These are phyloP conservation scores for Fusarium concolor DNA, from an alignment of 2,329 filamentous ascomycete genomes.

Conservation along the genomic window DNA sequence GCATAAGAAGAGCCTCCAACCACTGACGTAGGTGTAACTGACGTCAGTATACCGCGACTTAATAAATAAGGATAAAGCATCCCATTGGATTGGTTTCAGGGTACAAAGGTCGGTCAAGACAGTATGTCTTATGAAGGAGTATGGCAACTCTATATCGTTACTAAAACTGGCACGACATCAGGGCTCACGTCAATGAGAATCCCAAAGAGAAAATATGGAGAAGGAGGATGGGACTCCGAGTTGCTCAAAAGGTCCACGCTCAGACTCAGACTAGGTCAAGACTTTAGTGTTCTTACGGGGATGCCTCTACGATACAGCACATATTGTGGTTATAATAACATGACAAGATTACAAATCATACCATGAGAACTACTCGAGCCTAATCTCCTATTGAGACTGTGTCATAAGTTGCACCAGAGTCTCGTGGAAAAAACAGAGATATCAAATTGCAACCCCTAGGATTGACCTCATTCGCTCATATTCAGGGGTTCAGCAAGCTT, in stretches of 20 bases:
- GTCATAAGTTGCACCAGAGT: background rate
- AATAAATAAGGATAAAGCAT: background rate
- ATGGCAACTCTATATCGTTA: background rate
- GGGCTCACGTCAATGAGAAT: background rate
- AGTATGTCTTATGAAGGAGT: background rate
- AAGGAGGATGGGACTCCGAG: slow-evolving; percentile 18
- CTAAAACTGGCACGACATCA: background rate
- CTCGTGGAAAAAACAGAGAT: background rate
- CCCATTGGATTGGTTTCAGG: background rate
- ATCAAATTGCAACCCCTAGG: background rate
- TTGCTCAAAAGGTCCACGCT: slow-evolving; percentile 27
- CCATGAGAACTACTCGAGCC: background rate
- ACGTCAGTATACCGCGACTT: slow-evolving; percentile 20
- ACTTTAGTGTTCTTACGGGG: background rate
- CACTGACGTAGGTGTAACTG: slow-evolving; percentile 35
- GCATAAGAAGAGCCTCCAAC: background rate
- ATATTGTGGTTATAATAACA: background rate
- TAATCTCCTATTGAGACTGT: background rate
- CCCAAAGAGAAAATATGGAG: slow-evolving; percentile 28
- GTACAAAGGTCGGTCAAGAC: background rate
- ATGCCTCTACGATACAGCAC: background rate
- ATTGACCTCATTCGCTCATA: background rate
- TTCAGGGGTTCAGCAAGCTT: slow-evolving; percentile 23
- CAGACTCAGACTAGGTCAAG: slow-evolving; percentile 8
- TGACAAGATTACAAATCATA: background rate